Evolutionary conservation across 352 stramenopile species (phyloP).

Genomic region (Phytophthora pini): DNA sequence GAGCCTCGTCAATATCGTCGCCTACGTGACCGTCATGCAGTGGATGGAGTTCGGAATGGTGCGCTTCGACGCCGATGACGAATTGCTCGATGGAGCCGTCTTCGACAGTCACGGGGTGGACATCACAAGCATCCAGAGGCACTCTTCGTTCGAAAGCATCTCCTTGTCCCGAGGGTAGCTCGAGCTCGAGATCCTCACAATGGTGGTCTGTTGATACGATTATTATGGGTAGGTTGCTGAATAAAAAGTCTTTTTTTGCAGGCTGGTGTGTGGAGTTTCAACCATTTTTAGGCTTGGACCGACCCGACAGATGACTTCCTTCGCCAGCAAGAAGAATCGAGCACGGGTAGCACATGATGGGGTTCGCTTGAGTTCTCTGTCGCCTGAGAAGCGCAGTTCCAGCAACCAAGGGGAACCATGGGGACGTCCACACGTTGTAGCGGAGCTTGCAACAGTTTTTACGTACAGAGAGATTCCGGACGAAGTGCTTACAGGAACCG

Average conservation of each 20-base stretch:
- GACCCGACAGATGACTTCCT: conserved; percentile 1
- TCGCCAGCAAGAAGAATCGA: conserved; percentile 40
- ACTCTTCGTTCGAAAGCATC: conserved; percentile 86
- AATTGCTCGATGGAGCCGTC: conserved; percentile 66
- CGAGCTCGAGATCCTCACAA: conserved; percentile 2
- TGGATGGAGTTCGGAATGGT: conserved; percentile 91
- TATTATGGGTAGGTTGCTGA: conserved; percentile 43
- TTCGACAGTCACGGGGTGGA: conserved; percentile 68
- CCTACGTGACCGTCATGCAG: conserved; percentile 83
- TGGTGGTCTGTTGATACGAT: conserved; percentile 43
- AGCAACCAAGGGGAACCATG: background rate
- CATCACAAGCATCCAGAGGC: conserved; percentile 70
- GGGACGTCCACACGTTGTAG: conserved; percentile 25
- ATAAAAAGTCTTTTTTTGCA: conserved; percentile 37
- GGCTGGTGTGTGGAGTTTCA: conserved; percentile 21
- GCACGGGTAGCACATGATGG: conserved; percentile 50
- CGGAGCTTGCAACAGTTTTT: conserved; percentile 54
- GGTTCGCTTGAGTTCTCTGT: conserved; percentile 52
- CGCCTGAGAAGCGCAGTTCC: conserved; percentile 10
- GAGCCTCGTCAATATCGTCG: conserved; percentile 75
- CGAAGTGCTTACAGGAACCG: conserved; percentile 61
- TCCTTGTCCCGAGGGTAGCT: conserved; percentile 53
- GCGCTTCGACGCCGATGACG: conserved; percentile 71
- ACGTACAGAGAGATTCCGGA: conserved; percentile 68
- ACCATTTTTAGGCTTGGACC: conserved; percentile 13